Evolutionary conservation across 192 early-diverging fungal genomes (phyloP).

Genomic region (Backusella westeae): DNA sequence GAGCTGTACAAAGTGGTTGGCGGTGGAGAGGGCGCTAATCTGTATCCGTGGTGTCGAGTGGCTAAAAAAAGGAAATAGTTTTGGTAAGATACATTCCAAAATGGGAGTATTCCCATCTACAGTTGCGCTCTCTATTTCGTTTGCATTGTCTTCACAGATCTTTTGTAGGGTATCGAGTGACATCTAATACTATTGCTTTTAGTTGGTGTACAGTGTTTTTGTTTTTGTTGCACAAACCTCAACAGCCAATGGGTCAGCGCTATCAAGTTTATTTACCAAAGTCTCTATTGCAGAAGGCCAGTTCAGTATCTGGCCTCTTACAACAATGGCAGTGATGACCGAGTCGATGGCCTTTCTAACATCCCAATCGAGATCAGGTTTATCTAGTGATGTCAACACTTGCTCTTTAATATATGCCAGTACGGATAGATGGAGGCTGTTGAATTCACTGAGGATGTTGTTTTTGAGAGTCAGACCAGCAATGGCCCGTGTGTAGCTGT

Average conservation of each 20-base stretch:
- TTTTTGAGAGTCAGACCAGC: conserved; percentile 87
- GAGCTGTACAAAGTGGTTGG: conserved; percentile 83
- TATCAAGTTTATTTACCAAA: conserved; percentile 76
- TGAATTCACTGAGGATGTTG: conserved; percentile 60
- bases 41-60: conserved; percentile 71
- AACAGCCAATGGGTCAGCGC: conserved; percentile 63
- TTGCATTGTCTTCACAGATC: conserved; percentile 92
- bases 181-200: conserved; percentile 46
- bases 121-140: conserved; percentile 72
- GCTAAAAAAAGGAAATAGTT: conserved; percentile 82
- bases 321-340: conserved; percentile 86
- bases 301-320: conserved; percentile 57
- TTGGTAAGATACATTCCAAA: conserved; percentile 82
- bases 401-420: conserved; percentile 13
- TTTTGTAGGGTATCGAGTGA: conserved; percentile 84
- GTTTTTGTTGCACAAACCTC: conserved; percentile 61
- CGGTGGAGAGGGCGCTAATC: conserved; percentile 75
- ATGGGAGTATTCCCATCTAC: conserved; percentile 67
- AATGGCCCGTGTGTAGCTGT: conserved; percentile 68
- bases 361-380: conserved; percentile 57
- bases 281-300: conserved; percentile 80
- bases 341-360: conserved; percentile 80
- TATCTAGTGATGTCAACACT: conserved; percentile 38
- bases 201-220: conserved; percentile 15
- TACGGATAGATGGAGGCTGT: conserved; percentile 51